Percentiles rank a stretch among this genome's conserved stretches.
Evolutionary conservation across 352 stramenopile species (phyloP).

Genomic region (Paralagenidium karlingii): DNA sequence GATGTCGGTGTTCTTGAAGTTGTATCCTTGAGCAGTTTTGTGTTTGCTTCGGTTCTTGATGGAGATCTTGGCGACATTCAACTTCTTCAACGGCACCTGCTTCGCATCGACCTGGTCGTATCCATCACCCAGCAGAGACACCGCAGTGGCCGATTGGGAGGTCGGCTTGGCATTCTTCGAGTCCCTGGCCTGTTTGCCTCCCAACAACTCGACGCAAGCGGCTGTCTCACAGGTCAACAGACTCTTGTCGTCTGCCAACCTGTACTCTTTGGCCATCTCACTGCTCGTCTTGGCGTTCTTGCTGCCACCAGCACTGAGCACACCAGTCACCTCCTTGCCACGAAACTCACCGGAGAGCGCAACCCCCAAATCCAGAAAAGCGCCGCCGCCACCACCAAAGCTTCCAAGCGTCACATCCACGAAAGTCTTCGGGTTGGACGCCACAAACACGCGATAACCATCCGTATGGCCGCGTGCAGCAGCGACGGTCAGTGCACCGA

Average conservation of each 20-base stretch:
- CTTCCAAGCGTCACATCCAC: too few species aligned
- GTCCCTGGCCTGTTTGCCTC: too few species aligned
- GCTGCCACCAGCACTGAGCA: constrained; percentile 21
- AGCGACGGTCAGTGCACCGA: too few species aligned
- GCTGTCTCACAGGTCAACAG: constrained; percentile 12
- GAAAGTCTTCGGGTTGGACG: too few species aligned
- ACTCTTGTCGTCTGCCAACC: constrained; percentile 7
- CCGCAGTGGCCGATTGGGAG: too few species aligned
- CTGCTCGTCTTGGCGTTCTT: constrained; percentile 8
- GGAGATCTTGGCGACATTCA: background rate
- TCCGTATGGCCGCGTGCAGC: too few species aligned
- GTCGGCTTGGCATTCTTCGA: too few species aligned
- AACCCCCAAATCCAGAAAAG: constrained; percentile 14
- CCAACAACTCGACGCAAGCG: background rate
- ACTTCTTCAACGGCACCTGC: background rate
- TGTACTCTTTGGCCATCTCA: constrained; percentile 9
- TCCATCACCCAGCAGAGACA: too few species aligned
- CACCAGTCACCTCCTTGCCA: constrained; percentile 7
- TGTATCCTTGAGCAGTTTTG: too few species aligned
- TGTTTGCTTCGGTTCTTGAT: background rate
- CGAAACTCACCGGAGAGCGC: constrained; percentile 15
- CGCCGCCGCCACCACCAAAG: too few species aligned
- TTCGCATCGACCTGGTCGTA: background rate
- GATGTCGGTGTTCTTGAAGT: constrained; percentile 1
- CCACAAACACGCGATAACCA: too few species aligned